Conservation (phyloP, 257 asterid species). For the Forsythia viridissima region DNA sequence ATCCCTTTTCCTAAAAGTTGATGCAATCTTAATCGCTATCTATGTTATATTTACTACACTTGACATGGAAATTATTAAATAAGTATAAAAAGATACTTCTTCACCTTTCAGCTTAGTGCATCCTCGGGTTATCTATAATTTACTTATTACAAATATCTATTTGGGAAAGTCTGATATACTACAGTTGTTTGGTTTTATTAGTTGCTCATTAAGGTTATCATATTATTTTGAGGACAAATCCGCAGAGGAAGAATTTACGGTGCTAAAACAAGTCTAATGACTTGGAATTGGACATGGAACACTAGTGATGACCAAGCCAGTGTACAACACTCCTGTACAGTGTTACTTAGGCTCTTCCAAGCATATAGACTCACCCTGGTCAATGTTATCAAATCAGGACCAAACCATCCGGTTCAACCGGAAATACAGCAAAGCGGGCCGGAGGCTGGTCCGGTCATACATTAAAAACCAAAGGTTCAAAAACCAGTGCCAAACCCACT, state of each 20-base stretch:
- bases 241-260: constrained; percentile 10
- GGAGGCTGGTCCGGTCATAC: not conserved
- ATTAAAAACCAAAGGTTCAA: not conserved
- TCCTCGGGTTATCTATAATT: not conserved
- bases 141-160: not conserved
- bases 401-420: not conserved
- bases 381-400: not conserved
- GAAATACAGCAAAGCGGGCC: not conserved
- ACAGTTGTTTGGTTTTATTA: not conserved
- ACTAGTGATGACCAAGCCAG: not conserved
- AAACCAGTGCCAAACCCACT: not conserved
- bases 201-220: constrained; percentile 2
- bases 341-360: not conserved
- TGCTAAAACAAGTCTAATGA: constrained; percentile 3
- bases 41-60: not conserved
- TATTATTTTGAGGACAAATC: not conserved
- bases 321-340: not conserved
- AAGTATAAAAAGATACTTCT: not conserved
- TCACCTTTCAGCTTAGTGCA: not conserved
- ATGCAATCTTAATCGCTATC: not conserved
- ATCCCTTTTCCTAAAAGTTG: not conserved
- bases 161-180: not conserved
- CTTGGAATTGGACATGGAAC: not conserved
- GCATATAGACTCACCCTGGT: not conserved
- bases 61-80: not conserved